Conservation (phyloP, 495 filamentous ascomycete species). For the Platismatia glauca region DNA sequence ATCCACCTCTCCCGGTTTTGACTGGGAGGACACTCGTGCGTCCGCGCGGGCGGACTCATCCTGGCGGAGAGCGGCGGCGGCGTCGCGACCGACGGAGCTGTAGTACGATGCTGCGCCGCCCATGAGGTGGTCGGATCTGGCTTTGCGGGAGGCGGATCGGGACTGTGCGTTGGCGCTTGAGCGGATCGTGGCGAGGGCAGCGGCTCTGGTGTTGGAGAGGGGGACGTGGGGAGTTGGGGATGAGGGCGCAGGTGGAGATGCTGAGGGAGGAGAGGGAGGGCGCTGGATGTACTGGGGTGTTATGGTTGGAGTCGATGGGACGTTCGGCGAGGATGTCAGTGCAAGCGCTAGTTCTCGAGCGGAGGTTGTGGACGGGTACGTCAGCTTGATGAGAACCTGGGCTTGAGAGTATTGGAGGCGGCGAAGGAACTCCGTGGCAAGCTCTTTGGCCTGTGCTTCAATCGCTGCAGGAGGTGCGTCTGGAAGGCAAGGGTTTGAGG, state of each 20-base stretch:
- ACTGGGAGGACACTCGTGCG: constrained; percentile 51
- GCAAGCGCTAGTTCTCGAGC: constrained; percentile 52
- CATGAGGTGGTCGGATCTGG: constrained; percentile 57
- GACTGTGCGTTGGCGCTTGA: constrained; percentile 51
- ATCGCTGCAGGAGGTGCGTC: constrained; percentile 23
- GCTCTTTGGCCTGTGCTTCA: constrained; percentile 42
- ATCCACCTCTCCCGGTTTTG: constrained; percentile 51
- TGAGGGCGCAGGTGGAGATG: neutral
- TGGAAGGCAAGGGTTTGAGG: constrained; percentile 15
- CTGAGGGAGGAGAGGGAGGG: constrained; percentile 8
- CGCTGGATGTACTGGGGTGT: constrained; percentile 28
- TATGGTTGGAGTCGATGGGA: constrained; percentile 34
- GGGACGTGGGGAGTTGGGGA: constrained; percentile 1
- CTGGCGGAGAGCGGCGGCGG: constrained; percentile 31
- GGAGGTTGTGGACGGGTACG: constrained; percentile 44
- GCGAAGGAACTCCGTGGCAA: constrained; percentile 44
- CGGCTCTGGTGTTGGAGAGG: constrained; percentile 6
- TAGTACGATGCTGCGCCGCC: constrained; percentile 61
- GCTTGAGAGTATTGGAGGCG: constrained; percentile 37
- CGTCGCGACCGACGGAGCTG: constrained; percentile 46
- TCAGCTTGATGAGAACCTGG: constrained; percentile 43
- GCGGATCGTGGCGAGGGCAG: constrained; percentile 35
- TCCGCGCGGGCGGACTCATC: constrained; percentile 40
- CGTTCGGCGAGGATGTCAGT: constrained; percentile 29
- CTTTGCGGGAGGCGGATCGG: constrained; percentile 49